Conservation (phyloP, 345 rosid genomes). For the Salix purpurea region DNA sequence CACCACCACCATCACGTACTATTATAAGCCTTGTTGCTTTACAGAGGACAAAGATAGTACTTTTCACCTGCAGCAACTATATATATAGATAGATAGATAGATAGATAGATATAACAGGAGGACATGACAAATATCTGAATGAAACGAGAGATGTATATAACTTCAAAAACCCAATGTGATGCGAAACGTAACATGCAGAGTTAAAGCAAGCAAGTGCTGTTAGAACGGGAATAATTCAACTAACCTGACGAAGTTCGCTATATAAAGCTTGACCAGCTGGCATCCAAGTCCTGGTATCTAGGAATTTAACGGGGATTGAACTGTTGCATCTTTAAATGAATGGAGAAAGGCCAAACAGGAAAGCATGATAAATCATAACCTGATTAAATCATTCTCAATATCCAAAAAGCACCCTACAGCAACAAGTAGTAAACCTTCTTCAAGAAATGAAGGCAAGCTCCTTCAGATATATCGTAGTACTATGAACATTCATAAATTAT, state of each 20-base stretch:
- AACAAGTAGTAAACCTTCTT: conserved; percentile 50
- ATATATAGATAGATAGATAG: too few relatives aligned
- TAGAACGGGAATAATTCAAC: conserved; percentile 19
- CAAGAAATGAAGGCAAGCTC: conserved; percentile 68
- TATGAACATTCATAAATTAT: too few relatives aligned
- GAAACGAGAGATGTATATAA: not conserved
- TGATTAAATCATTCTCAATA: conserved; percentile 60
- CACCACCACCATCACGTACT: conserved; percentile 14
- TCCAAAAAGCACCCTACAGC: conserved; percentile 58
- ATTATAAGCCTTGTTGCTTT: conserved; percentile 60
- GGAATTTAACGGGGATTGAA: conserved; percentile 37
- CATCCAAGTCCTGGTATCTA: conserved; percentile 51
- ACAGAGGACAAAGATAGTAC: conserved; percentile 56
- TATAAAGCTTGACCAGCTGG: conserved; percentile 66
- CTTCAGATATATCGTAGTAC: conserved; percentile 50
- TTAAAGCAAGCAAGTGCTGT: not conserved
- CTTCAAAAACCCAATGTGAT: not conserved
- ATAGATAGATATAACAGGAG: not conserved
- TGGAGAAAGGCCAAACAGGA: conserved; percentile 46
- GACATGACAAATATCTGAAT: conserved; percentile 11
- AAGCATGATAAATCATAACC: conserved; percentile 62
- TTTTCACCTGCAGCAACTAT: conserved; percentile 56
- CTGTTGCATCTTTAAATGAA: conserved; percentile 32
- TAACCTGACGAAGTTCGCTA: conserved; percentile 88
- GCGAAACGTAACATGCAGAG: not conserved